A percentile compares a stretch with the other conserved stretches of the same genome.
These are phyloP conservation scores for Trichoderma sp. DNA, from an alignment of 2,329 filamentous ascomycete species.

Conservation along the genomic window DNA sequence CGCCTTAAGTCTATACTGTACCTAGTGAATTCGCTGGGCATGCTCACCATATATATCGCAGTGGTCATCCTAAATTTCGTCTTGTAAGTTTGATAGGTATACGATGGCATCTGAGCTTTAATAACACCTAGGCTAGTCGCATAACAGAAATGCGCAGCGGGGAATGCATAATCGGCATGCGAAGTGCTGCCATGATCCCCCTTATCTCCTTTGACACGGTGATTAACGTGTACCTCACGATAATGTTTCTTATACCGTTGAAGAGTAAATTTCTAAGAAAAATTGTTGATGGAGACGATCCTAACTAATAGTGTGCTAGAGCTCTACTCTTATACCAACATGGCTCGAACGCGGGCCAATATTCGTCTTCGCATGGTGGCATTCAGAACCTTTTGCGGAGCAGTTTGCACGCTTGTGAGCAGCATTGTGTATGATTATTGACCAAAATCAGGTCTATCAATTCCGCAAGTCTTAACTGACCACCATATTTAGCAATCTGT, in stretches of 20 bases:
- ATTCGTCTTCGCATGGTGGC: conserved; percentile 50
- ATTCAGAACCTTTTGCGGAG: conserved; percentile 58
- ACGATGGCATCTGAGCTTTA: no score
- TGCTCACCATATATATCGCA: conserved; percentile 45
- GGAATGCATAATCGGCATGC: conserved; percentile 61
- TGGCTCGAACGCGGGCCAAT: conserved; percentile 40
- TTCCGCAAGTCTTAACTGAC: not conserved
- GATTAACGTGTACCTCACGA: conserved; percentile 61
- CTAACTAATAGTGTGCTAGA: conserved; percentile 33
- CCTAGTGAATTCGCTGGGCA: conserved; percentile 58
- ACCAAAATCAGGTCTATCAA: not conserved
- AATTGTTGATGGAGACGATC: no score
- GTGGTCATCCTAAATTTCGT: conserved; percentile 59
- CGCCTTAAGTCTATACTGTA: conserved; percentile 58
- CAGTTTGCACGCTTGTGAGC: conserved; percentile 54
- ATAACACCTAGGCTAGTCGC: conserved; percentile 40
- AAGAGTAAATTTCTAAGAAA: conserved; percentile 38
- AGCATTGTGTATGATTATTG: conserved; percentile 50
- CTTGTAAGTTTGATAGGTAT: conserved; percentile 45
- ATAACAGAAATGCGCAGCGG: conserved; percentile 54
- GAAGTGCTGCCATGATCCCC: conserved; percentile 56
- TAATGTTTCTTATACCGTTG: conserved; percentile 60
- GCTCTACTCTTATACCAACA: conserved; percentile 53
- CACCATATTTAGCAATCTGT: conserved; percentile 49
- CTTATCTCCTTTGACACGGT: conserved; percentile 59